phyloP scores from a whole-genome alignment of 352 stramenopile species.

The Sclerospora graminicola region DNA sequence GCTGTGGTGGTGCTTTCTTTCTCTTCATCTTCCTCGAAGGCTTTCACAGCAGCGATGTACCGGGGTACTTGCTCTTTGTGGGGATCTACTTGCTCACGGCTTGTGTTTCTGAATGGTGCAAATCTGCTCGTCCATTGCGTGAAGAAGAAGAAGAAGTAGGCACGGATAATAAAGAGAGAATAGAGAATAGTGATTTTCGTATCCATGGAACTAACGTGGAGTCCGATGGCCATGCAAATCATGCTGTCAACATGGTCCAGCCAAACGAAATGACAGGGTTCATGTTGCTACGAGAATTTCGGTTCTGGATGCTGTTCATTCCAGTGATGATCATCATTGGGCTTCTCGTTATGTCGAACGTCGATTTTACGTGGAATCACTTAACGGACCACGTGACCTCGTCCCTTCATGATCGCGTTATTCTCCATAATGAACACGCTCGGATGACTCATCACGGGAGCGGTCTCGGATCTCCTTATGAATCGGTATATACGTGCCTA shows the following conservation, averaged over 20 bases:
- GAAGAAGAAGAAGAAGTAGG: conserved; percentile 3
- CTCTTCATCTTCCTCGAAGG: conserved; percentile 56
- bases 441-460: conserved; percentile 43
- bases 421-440: conserved; percentile 76
- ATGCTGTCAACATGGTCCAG: conserved; percentile 9
- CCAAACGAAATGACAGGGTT: conserved; percentile 48
- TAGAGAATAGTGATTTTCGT: conserved; percentile 39
- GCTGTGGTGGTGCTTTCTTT: conserved; percentile 66
- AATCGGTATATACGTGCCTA: conserved; percentile 34
- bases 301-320: conserved; percentile 74
- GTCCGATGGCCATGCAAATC: conserved; percentile 14
- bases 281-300: conserved; percentile 34
- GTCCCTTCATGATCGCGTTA: conserved; percentile 60
- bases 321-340: conserved; percentile 60
- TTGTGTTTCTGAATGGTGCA: conserved; percentile 37
- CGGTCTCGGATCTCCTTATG: conserved; percentile 46
- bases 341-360: conserved; percentile 77
- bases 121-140: conserved; percentile 21
- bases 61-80: conserved; percentile 70
- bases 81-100: conserved; percentile 43
- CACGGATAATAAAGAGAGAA: conserved; percentile 8
- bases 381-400: conserved; percentile 41
- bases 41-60: conserved; percentile 52
- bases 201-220: conserved; percentile 17
- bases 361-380: conserved; percentile 74